Conservation (phyloP, 2,329 filamentous ascomycete species). For the Aciculosporium take region DNA sequence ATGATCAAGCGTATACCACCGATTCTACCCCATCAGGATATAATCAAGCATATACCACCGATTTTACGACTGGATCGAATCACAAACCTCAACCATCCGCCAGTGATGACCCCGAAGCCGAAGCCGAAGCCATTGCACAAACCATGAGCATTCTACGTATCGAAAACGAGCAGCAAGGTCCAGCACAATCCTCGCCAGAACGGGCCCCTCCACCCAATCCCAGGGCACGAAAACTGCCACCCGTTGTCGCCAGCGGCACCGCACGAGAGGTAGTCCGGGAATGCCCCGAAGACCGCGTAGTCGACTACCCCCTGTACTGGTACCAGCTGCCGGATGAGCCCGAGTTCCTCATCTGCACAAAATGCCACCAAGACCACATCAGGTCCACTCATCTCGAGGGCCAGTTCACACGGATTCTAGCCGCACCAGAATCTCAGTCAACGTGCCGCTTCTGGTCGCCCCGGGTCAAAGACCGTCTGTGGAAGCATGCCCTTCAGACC, state of each 20-base stretch:
- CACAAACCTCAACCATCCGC: background rate
- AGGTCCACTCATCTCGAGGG: conserved; percentile 14
- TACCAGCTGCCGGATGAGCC: conserved; percentile 15
- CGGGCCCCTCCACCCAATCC: too few relatives aligned
- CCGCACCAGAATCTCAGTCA: conserved; percentile 16
- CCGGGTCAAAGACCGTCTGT: conserved; percentile 20
- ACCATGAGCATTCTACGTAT: conserved; percentile 1
- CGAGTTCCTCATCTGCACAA: conserved; percentile 24
- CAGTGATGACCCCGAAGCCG: background rate
- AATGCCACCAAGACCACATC: conserved; percentile 26
- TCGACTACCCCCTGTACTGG: conserved; percentile 20
- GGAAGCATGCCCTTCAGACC: conserved; percentile 16
- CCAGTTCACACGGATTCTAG: conserved; percentile 16
- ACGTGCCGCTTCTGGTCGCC: conserved; percentile 17
- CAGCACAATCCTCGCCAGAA: background rate
- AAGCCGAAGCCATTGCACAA: background rate
- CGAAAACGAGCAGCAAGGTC: background rate
- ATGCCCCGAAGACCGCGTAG: conserved; percentile 15
- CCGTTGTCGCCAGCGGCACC: conserved; percentile 11
- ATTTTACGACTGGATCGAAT: background rate
- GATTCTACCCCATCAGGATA: background rate
- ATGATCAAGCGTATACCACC: background rate
- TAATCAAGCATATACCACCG: background rate
- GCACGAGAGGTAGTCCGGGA: conserved; percentile 12
- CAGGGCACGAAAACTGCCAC: background rate